Evolutionary conservation across 140 eudicot species (phyloP).

Genomic region (Erigeron philadelphicus): DNA sequence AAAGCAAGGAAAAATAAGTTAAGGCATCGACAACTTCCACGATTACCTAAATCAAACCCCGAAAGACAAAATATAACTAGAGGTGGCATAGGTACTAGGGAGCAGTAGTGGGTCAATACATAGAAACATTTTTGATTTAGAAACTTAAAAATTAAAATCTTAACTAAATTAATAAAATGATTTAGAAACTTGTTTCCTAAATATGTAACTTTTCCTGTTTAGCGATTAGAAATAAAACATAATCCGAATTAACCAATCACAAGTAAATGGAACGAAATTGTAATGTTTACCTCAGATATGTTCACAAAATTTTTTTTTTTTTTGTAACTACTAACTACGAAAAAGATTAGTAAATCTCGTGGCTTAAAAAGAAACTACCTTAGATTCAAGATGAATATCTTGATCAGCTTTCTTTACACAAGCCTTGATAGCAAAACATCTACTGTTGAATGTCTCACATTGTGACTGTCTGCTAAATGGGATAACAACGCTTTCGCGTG

Average conservation of each 20-base stretch:
- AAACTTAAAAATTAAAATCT: neutral
- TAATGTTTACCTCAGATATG: neutral
- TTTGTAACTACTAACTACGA: too few species aligned
- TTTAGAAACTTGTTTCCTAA: neutral
- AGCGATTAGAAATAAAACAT: neutral
- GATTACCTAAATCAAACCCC: neutral
- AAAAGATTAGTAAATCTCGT: neutral
- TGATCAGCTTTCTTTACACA: slow-evolving; percentile 30
- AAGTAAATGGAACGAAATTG: neutral
- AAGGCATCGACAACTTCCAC: neutral
- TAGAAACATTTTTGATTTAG: neutral
- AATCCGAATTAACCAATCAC: neutral
- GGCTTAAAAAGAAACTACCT: slow-evolving; percentile 22
- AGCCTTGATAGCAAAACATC: slow-evolving; percentile 7
- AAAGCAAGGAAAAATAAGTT: neutral
- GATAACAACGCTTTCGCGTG: slow-evolving; percentile 10
- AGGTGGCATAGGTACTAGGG: neutral
- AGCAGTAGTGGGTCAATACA: neutral
- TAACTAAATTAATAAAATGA: neutral
- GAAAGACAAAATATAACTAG: neutral
- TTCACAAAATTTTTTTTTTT: too few species aligned
- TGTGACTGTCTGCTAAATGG: neutral
- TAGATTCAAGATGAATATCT: slow-evolving; percentile 27
- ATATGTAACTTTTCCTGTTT: neutral
- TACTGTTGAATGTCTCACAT: slow-evolving; percentile 10